A percentile compares a stretch with the other conserved stretches of the same genome.
Conservation (phyloP, 495 filamentous ascomycete species). For the Cenococcum geophilum region DNA sequence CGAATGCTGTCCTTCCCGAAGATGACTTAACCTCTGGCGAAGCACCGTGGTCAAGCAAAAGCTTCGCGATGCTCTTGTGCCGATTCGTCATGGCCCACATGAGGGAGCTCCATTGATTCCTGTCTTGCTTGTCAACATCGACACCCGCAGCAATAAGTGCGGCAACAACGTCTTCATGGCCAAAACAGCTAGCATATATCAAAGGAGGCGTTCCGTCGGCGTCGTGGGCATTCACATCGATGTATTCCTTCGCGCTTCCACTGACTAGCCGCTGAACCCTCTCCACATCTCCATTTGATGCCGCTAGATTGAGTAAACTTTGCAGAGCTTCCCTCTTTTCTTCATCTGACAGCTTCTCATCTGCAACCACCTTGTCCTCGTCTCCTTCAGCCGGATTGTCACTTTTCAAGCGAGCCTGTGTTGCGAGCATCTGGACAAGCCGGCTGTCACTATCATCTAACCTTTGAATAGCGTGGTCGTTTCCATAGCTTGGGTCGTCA, state of each 20-base stretch:
- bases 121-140: slow-evolving; percentile 89
- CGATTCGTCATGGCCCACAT: slow-evolving; percentile 99
- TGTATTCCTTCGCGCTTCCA: slow-evolving; percentile 65
- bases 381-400: slow-evolving; percentile 65
- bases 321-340: slow-evolving; percentile 80
- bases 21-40: slow-evolving; percentile 94
- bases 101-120: slow-evolving; percentile 92
- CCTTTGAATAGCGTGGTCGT: slow-evolving; percentile 52
- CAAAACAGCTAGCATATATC: slow-evolving; percentile 99
- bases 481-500: slow-evolving; percentile 64
- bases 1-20: slow-evolving; percentile 88
- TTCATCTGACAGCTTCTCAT: slow-evolving; percentile 64
- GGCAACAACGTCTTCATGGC: slow-evolving; percentile 84
- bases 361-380: slow-evolving; percentile 68
- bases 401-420: slow-evolving; percentile 75
- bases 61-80: slow-evolving; percentile 90
- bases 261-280: slow-evolving; percentile 69
- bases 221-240: slow-evolving; percentile 87
- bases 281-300: slow-evolving; percentile 89
- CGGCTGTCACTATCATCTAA: slow-evolving; percentile 78
- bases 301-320: slow-evolving; percentile 86
- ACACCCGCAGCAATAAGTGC: slow-evolving; percentile 80
- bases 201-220: slow-evolving; percentile 91
- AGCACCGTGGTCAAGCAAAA: slow-evolving; percentile 84
- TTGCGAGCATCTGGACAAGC: slow-evolving; percentile 92